Evolutionary conservation across 2,329 filamentous ascomycete genomes (phyloP), one percentile per base, ranked within the genome.

Genomic region (Verticillium longisporum): DNA sequence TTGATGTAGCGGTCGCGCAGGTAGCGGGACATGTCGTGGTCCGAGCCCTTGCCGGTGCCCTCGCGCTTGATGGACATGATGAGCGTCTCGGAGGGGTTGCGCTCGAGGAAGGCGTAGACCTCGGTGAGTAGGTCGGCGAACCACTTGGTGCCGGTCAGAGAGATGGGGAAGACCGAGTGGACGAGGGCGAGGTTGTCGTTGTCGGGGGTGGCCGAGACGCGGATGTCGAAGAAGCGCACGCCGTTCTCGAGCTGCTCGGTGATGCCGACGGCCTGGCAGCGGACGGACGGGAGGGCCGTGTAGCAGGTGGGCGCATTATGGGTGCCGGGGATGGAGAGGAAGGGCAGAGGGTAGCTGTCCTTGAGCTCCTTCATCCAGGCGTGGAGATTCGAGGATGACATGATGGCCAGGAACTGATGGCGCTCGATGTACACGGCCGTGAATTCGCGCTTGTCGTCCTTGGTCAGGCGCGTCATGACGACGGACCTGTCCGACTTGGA

Each of bases 261-360:
- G 5, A 96, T 82, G 63, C 85, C 80, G 18, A 93, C 91, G 37
- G 90, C 88, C 77, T 99, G 95, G 75, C 95, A 98, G 45, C 95
- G 89, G 41, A 98, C 95, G 1, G 92, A 96, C 1, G 95, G 95
- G 5, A 97, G 83, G 13, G 95, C 93, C 57, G 85, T 83, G 78
- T 96, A 83, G 76, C 85, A 89, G 10, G 93, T 96, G 6, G 95
- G 91, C 18, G 90, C 91, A 77, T 99, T 98, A 80, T 99, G 95
- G 0, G 95, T 97, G 65, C 95, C 95, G 0, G 95, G 95, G 64
- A 98, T 95, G 57, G 90, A 95, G 57, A 99, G 85, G 2, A 88
- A 83, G 1, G 91, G 90, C 4, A 98, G 80, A 1, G 91, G 87
- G 58, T 86, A 88, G 21, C 86, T 82, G 69, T 93, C 85, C 63